Evolutionary conservation across 441 rosid species (phyloP), one percentile per base, ranked within the genome.

Genomic region (Adansonia madagascariensis): DNA sequence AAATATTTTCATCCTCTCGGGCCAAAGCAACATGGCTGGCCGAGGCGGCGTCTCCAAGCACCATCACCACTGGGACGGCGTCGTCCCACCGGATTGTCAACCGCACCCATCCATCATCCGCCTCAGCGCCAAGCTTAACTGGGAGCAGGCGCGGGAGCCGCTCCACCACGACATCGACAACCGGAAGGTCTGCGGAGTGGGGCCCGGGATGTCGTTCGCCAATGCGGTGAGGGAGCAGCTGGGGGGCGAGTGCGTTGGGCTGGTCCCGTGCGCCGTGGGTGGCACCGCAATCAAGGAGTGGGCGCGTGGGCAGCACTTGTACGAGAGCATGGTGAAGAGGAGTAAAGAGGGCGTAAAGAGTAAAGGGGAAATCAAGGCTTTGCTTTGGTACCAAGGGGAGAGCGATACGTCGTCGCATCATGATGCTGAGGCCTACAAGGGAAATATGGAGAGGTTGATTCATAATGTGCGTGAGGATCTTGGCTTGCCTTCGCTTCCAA

Each of bases 11-110:
- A 84, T 95, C 69, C 90, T 95, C 77, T 88, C 98, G 59, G 99
- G 98, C 5, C 97, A 94, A 83, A 94, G 99, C 86, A 95, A 94
- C 89, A 91, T 95, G 99, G 86, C 95, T 9, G 99, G 97, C 63
- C 91, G 93, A 24, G 98, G 98, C 49, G 97, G 98, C 22, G 90
- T 92, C 20, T 27, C 74, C 75, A 88, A 74, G 22, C 84, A 83
- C 77, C 88, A 72, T 72, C 88, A 86, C 75, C 87, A 87, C 74
- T 94, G 94, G 97, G 94, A 90, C 77, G 79, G 84, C 24, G 68
- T 90, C 39, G 80, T 91, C 27, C 97, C 97, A 0, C 84, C 83
- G 7, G 94, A 92, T 59, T 91, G 89, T 83, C 66, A 79, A 7
- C 85, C 94, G 0, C 66, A 87, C 75, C 80, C 89, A 0, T 78